Conservation (phyloP, 225 moss, liverwort and hornwort species). For the Asterella californica region DNA sequence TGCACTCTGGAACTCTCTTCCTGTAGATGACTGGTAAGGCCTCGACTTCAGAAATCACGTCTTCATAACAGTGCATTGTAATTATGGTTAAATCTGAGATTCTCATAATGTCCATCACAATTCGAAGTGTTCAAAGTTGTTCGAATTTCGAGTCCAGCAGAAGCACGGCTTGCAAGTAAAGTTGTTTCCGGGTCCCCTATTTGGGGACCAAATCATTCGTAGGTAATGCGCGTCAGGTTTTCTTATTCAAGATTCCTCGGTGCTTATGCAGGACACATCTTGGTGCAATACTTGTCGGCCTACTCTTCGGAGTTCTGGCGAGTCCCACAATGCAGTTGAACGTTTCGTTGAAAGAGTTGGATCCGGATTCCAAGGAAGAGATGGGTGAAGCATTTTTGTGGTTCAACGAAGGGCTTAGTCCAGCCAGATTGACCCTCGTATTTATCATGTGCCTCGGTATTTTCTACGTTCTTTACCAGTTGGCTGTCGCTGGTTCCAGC, state of each 20-base stretch:
- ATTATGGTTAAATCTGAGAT: not conserved
- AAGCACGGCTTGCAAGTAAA: not conserved
- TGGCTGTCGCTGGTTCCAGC: constrained; percentile 60
- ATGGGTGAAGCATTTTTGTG: constrained; percentile 68
- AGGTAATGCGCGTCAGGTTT: not conserved
- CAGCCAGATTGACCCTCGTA: constrained; percentile 58
- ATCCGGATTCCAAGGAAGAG: constrained; percentile 60
- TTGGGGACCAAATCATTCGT: not conserved
- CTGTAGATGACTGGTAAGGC: constrained; percentile 93
- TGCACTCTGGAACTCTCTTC: constrained; percentile 76
- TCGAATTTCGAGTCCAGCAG: not conserved
- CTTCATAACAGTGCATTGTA: not conserved
- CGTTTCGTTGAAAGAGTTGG: constrained; percentile 64
- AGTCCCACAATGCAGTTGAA: constrained; percentile 92
- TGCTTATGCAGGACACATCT: constrained; percentile 70
- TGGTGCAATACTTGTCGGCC: constrained; percentile 66
- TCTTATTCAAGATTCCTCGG: not conserved
- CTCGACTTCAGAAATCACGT: not conserved
- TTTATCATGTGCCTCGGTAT: constrained; percentile 69
- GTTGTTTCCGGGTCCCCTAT: too few species aligned
- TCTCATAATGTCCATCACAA: not conserved
- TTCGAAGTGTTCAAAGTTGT: not conserved
- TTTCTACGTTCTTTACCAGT: constrained; percentile 70
- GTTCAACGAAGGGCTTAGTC: constrained; percentile 71
- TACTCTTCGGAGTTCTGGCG: constrained; percentile 68